Evolutionary conservation across 768 basidiomycete species (phyloP).

Genomic region (Rhizopogon salebrosus): DNA sequence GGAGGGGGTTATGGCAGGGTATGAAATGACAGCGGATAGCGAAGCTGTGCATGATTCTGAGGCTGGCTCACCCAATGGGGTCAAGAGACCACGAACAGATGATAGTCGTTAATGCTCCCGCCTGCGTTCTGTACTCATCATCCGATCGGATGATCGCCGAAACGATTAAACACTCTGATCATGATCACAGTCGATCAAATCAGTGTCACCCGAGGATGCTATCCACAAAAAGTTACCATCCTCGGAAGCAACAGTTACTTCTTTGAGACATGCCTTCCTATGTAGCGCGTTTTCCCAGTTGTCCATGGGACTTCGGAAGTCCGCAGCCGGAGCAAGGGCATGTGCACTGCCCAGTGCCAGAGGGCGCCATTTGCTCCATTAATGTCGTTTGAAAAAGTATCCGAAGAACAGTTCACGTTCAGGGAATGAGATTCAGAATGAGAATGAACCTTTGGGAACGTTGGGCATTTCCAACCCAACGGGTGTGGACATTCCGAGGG

Average conservation of each 20-base stretch:
- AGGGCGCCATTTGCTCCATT: neutral
- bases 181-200: slow-evolving; percentile 29
- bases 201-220: slow-evolving; percentile 16
- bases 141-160: slow-evolving; percentile 11
- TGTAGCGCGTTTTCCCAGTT: neutral
- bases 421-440: neutral
- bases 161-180: slow-evolving; percentile 24
- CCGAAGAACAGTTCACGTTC: neutral
- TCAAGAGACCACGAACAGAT: slow-evolving; percentile 23
- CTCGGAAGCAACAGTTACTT: slow-evolving; percentile 3
- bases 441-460: neutral
- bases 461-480: neutral
- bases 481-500: neutral
- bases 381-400: neutral
- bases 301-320: neutral
- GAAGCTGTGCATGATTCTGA: slow-evolving; percentile 2
- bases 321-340: slow-evolving; percentile 1
- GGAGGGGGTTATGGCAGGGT: slow-evolving; percentile 60
- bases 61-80: slow-evolving; percentile 6
- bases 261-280: neutral
- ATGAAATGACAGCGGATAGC: slow-evolving; percentile 36
- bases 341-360: neutral
- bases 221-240: slow-evolving; percentile 7
- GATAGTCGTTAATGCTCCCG: slow-evolving; percentile 6
- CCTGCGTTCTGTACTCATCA: neutral